Conservation (phyloP, 306 rosid genomes). For the Prosopis cineraria region DNA sequence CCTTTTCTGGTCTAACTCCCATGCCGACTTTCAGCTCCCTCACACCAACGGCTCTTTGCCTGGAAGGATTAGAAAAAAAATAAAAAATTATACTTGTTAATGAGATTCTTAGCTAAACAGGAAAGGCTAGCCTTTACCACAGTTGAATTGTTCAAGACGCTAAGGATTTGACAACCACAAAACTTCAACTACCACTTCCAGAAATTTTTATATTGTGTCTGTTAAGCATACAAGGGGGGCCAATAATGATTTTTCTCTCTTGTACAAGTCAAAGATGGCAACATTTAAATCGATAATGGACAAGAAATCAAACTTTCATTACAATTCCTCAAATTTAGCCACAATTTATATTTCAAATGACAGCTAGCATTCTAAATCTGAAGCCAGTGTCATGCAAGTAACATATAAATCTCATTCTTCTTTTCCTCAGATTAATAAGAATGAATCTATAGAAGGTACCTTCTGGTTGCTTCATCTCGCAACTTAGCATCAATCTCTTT, state of each 20-base stretch:
- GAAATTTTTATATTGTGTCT: conserved; percentile 10
- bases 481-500: conserved; percentile 89
- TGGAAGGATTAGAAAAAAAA: conserved; percentile 38
- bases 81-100: conserved; percentile 21
- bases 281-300: not conserved
- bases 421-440: conserved; percentile 10
- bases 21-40: conserved; percentile 49
- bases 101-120: conserved; percentile 21
- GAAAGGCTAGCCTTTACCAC: not conserved
- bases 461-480: conserved; percentile 64
- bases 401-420: not conserved
- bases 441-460: conserved; percentile 50
- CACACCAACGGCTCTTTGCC: conserved; percentile 58
- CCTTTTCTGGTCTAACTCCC: conserved; percentile 57
- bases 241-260: conserved; percentile 15
- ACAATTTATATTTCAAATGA: conserved; percentile 8
- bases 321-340: conserved; percentile 20
- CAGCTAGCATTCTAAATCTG: conserved; percentile 14
- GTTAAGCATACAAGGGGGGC: not conserved
- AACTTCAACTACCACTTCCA: conserved; percentile 1
- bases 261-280: conserved; percentile 32
- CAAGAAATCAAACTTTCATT: conserved; percentile 17
- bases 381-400: conserved; percentile 8
- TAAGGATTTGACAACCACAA: conserved; percentile 19
- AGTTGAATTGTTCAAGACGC: conserved; percentile 21